Base-by-base conservation (phyloP, 1,284 basidiomycete species). In the Trichosporon sp. region DNA sequence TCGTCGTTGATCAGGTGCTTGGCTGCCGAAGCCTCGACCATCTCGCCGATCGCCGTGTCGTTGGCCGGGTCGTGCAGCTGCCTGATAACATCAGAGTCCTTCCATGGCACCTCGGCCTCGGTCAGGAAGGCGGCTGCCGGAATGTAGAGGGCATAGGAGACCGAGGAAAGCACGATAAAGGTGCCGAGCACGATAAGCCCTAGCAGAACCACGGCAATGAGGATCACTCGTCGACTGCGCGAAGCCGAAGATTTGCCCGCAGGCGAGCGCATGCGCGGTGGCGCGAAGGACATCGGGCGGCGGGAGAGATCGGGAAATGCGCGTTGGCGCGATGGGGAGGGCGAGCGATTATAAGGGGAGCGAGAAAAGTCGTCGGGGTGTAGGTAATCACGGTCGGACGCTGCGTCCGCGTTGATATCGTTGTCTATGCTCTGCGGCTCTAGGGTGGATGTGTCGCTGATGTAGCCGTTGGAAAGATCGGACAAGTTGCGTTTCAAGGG, bases 81-180 rank as follows among this genome's bases (percentile, higher is more conserved):
- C 56, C 44, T 36, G 56, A 77, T 77, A 16, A 59, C 69, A 59
- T 78, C 74, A 79, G 72, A 82, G 40, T 66, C 78, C 78, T 60
- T 65, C 65, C 85, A 78, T 65, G 88, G 87, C 25, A 95, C 86
- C 76, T 95, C 91, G 13, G 82, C 78, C 75, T 94, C 89, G 9
- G 87, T 84, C 73, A 96, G 84, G 78, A 91, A 92, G 36, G 92
- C 92, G 33, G 83, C 80, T 58, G 84, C 78, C 78, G 89, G 86
- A 76, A 98, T 93, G 70, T 88, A 86, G 71, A 98, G 91, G 80
- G 94, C 96, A 78, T 90, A 89, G 31, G 91, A 90, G 54, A 96
- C 87, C 27, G 92, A 91, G 14, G 90, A 90, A 75, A 99, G 88
- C 63, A 99, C 92, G 78, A 92, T 78, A 78, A 97, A 87, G 31